These are phyloP conservation scores for Chamaecrista fasciculata DNA, from an alignment of 306 rosid genomes.

Conservation along the genomic window DNA sequence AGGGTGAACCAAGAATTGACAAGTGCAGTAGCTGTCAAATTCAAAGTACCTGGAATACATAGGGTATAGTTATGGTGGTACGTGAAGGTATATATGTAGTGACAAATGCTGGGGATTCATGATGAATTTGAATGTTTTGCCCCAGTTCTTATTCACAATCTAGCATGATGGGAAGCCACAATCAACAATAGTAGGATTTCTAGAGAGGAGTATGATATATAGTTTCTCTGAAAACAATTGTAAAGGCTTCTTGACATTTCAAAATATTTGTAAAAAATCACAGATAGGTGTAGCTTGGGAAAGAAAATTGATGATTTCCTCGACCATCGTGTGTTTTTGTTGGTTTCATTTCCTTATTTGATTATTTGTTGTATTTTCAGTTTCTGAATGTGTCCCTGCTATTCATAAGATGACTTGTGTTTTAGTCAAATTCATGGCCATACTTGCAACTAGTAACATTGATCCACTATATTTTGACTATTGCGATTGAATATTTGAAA, in stretches of 20 bases:
- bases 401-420: no score
- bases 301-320: neutral
- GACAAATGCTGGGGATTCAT: neutral
- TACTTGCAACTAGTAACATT: no score
- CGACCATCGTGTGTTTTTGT: no score
- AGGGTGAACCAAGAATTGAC: conserved; percentile 4
- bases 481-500: no score
- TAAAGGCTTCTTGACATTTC: neutral
- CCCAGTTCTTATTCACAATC: neutral
- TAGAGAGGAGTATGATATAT: neutral
- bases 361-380: no score
- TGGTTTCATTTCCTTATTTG: no score
- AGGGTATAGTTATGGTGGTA: neutral
- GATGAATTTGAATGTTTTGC: neutral
- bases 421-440: no score
- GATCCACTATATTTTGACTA: no score
- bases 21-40: neutral
- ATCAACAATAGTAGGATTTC: neutral
- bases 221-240: neutral
- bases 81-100: neutral
- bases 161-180: neutral
- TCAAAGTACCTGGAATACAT: neutral
- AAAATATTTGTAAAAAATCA: neutral
- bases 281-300: neutral
- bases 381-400: no score